phyloP scores from a whole-genome alignment of 495 filamentous ascomycete genomes.

The Annulohypoxylon stygium region DNA sequence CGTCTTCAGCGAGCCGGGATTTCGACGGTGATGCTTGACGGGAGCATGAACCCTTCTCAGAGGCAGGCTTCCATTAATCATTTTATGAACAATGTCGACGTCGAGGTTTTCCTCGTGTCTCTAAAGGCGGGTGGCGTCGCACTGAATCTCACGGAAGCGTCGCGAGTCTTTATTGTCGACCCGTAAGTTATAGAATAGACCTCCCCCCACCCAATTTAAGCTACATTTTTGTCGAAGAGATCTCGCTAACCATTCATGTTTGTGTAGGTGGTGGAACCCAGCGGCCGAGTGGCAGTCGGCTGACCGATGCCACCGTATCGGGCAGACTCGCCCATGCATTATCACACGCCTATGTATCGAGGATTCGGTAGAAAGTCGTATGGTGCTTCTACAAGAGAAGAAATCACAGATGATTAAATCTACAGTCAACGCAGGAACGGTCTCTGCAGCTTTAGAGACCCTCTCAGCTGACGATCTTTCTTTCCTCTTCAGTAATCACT shows the following conservation, averaged over 20 bases:
- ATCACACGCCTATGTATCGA: constrained; percentile 95
- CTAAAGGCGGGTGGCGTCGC: constrained; percentile 97
- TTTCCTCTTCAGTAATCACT: constrained; percentile 85
- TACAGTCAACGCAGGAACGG: constrained; percentile 90
- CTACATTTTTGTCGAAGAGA: constrained; percentile 34
- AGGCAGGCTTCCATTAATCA: constrained; percentile 89
- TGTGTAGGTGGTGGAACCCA: constrained; percentile 90
- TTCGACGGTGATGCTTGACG: constrained; percentile 97
- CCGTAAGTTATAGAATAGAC: constrained; percentile 70
- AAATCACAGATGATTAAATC: constrained; percentile 96
- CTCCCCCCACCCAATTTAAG: not conserved
- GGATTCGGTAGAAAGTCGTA: constrained; percentile 93
- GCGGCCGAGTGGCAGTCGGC: constrained; percentile 98
- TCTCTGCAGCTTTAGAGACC: constrained; percentile 79
- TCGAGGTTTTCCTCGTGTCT: constrained; percentile 94
- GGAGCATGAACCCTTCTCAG: constrained; percentile 93
- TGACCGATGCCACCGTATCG: constrained; percentile 96
- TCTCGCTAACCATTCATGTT: constrained; percentile 35
- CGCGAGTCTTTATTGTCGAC: constrained; percentile 93
- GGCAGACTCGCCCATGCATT: constrained; percentile 91
- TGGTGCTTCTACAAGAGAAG: constrained; percentile 96
- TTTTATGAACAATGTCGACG: constrained; percentile 93
- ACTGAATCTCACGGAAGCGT: constrained; percentile 93
- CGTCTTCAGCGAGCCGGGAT: constrained; percentile 93
- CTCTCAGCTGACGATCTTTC: constrained; percentile 91